phyloP scores from a whole-genome alignment of 768 basidiomycete species.

The Suillus hirtellus region DNA sequence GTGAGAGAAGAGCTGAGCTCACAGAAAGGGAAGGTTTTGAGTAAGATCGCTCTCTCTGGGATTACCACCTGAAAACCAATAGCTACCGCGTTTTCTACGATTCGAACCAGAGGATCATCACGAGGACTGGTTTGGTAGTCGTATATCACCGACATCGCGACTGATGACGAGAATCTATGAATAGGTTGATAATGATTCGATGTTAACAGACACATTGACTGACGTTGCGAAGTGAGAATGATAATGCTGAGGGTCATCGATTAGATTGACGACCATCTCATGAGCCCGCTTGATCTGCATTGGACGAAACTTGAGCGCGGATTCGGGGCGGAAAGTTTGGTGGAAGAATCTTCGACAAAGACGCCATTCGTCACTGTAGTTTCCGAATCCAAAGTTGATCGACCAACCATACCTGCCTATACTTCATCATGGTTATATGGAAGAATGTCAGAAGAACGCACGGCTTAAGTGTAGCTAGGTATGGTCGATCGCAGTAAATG shows the following conservation, averaged over 20 bases:
- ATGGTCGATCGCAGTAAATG: constrained; percentile 13
- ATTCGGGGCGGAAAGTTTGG: constrained; percentile 38
- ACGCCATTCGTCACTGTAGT: constrained; percentile 19
- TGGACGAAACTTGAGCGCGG: constrained; percentile 26
- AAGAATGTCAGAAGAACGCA: neutral
- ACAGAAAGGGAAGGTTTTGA: constrained; percentile 10
- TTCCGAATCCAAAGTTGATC: neutral
- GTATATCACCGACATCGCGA: constrained; percentile 7
- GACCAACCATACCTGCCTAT: constrained; percentile 9
- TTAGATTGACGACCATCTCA: constrained; percentile 28
- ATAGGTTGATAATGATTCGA: neutral
- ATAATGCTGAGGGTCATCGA: constrained; percentile 31
- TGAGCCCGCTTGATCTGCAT: constrained; percentile 25
- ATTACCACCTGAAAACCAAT: neutral
- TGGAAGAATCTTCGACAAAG: constrained; percentile 37
- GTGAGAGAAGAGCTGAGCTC: constrained; percentile 12
- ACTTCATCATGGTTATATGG: neutral
- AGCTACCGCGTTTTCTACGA: neutral
- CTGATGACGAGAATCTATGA: constrained; percentile 12
- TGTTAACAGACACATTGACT: constrained; percentile 9
- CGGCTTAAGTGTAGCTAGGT: constrained; percentile 3
- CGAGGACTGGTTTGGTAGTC: neutral
- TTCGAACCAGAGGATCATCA: constrained; percentile 7
- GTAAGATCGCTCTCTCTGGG: constrained; percentile 6
- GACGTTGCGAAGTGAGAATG: constrained; percentile 20